Percentiles rank a stretch among this genome's conserved stretches.
Conservation (phyloP, 75 land plant genomes). For the Pinus taeda region DNA sequence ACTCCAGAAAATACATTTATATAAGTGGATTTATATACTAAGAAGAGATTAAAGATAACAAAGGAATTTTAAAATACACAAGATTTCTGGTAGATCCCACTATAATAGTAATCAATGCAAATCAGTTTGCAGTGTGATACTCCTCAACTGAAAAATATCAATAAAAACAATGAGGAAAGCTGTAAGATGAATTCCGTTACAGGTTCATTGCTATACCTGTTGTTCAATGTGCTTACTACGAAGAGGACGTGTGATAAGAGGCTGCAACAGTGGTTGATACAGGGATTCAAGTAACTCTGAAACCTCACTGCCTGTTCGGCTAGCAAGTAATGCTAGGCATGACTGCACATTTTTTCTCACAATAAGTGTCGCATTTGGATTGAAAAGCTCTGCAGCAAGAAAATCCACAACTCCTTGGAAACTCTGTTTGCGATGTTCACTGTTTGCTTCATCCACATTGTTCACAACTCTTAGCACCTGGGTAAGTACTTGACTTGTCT, state of each 20-base stretch:
- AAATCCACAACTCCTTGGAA: constrained; percentile 97
- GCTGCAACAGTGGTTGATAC: constrained; percentile 86
- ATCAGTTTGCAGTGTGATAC: not conserved
- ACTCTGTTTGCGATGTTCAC: constrained; percentile 84
- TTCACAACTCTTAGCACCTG: constrained; percentile 99
- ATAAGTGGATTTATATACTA: not conserved
- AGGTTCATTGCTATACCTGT: constrained; percentile 54
- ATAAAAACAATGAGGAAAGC: not conserved
- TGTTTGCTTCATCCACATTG: constrained; percentile 97
- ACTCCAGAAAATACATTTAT: not conserved
- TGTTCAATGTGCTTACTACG: constrained; percentile 93
- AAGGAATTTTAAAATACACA: not conserved
- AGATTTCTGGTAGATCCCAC: not conserved
- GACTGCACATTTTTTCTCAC: constrained; percentile 96
- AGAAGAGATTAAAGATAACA: not conserved
- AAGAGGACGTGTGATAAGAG: constrained; percentile 79
- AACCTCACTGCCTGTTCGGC: constrained; percentile 99
- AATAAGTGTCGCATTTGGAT: constrained; percentile 83
- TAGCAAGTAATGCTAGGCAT: constrained; percentile 92
- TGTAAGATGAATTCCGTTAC: not conserved
- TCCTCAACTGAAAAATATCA: not conserved
- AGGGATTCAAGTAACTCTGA: constrained; percentile 92
- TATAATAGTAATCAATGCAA: not conserved
- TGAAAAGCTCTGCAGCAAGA: constrained; percentile 94
- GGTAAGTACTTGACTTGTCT: constrained; percentile 95